Conservation (phyloP, 2,329 filamentous ascomycete genomes). For the Ophiostoma quercus region DNA sequence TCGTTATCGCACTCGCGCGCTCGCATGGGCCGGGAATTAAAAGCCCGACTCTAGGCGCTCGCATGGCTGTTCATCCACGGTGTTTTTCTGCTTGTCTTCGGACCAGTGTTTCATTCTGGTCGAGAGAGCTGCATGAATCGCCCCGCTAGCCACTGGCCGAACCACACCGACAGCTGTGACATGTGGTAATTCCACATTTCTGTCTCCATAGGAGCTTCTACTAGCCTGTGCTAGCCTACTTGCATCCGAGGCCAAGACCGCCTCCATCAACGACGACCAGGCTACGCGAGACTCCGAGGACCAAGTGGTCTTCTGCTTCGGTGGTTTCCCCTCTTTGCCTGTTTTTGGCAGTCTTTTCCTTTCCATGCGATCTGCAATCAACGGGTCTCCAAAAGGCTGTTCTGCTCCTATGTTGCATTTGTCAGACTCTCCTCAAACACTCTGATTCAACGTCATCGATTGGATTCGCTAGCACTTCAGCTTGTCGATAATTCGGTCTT, state of each 20-base stretch:
- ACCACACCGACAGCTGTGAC: constrained; percentile 3
- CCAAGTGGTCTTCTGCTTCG: too few species aligned
- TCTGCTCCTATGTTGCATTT: neutral
- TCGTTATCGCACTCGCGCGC: constrained; percentile 5
- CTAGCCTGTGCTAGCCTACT: neutral
- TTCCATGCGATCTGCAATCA: too few species aligned
- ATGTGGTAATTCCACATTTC: neutral
- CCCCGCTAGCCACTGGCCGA: neutral
- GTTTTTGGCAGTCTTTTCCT: too few species aligned
- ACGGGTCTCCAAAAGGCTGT: neutral
- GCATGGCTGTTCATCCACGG: neutral
- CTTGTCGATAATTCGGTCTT: too few species aligned
- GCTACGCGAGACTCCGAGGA: too few species aligned
- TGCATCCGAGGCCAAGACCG: neutral
- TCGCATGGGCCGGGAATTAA: neutral
- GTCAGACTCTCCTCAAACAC: neutral
- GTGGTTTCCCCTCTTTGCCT: too few species aligned
- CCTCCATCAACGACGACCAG: neutral
- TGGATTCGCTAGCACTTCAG: neutral
- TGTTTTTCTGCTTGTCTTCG: constrained; percentile 5
- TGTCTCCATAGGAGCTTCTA: neutral
- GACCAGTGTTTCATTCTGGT: neutral
- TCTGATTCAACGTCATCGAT: neutral
- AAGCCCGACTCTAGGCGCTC: neutral
- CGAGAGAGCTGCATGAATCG: constrained; percentile 6